Base-by-base conservation (phyloP, 106 monocot genomes). In the Platanthera guangdongensis region DNA sequence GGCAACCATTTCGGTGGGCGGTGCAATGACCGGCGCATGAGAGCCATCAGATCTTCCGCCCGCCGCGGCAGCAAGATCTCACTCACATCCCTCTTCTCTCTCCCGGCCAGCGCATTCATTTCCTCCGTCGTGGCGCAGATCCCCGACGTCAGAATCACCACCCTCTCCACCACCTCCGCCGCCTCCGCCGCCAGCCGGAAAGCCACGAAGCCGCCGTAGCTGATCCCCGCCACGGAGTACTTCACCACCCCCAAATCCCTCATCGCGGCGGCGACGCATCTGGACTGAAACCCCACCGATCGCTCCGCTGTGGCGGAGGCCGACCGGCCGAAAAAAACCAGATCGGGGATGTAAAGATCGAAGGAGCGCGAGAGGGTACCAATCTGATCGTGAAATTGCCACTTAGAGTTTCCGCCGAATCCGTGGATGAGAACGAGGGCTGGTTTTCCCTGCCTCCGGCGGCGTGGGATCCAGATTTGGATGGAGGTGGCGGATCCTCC, bases 171-270 rank as follows among this genome's bases (percentile, higher is more conserved):
- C 46, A 47, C 76, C 68, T 13, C 76, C 77, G 57, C 89, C 50
- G 57, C 78, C 59, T 63, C 57, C 19, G 51, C 78, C 57, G 86
- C 95, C 81, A 90, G 22, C 49, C 85, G 70, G 76, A 80, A 95
- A 51, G 92, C 95, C 78, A 89, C 89, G 57, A 74, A 89, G 2
- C 89, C 89, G 0, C 89, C 89, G 78, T 89, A 89, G 67, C 89
- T 89, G 21, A 74, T 84, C 47, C 90, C 90, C 10, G 72, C 84
- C 47, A 90, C 81, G n/a, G 76, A 64, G 78, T 87, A 87, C 30
- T 72, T 75, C 39, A 9, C 57, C 50, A 90, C 77, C 10, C 87
- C 82, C 18, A 89, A 57, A 14, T 30, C 54, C n/a, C 30, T 45
- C 87, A 90, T 87, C 51, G 84, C 84, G 18, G 75, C 78, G 12